Evolutionary conservation across 140 eudicot species (phyloP).

Genomic region (Oenanthe javanica): DNA sequence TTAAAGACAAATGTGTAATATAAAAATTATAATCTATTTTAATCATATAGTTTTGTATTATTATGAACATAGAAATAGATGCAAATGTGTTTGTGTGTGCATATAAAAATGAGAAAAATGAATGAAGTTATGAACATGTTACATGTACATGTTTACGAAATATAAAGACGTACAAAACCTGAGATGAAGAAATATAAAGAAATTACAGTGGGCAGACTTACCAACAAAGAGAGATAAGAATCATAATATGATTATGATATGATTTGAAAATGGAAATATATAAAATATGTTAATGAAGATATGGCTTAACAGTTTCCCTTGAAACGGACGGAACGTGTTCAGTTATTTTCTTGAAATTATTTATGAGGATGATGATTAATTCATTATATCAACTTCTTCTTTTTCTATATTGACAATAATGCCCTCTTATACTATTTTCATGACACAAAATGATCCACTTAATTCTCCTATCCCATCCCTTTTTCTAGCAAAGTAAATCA

Average conservation of each 20-base stretch:
- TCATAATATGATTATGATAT: not conserved
- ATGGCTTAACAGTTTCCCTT: constrained; percentile 2
- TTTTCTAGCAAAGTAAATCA: not conserved
- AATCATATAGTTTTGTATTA: not conserved
- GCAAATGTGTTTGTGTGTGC: not conserved
- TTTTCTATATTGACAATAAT: not conserved
- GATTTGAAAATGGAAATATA: not conserved
- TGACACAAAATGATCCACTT: not conserved
- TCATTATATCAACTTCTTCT: not conserved
- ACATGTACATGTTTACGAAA: not conserved
- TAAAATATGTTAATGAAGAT: constrained; percentile 6
- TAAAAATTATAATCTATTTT: not conserved
- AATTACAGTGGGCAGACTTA: constrained; percentile 7
- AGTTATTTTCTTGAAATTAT: not conserved
- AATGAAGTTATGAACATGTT: not conserved
- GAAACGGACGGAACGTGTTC: not conserved
- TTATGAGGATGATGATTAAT: not conserved
- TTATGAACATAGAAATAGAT: not conserved
- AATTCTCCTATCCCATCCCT: not conserved
- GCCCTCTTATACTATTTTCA: not conserved
- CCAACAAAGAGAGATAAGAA: constrained; percentile 10
- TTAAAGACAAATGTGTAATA: not conserved
- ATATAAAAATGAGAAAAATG: not conserved
- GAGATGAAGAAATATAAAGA: constrained; percentile 4
- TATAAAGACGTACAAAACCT: not conserved